Base-by-base conservation (phyloP, 192 early-diverging fungal genomes). In the Coemansia brasiliensis region DNA sequence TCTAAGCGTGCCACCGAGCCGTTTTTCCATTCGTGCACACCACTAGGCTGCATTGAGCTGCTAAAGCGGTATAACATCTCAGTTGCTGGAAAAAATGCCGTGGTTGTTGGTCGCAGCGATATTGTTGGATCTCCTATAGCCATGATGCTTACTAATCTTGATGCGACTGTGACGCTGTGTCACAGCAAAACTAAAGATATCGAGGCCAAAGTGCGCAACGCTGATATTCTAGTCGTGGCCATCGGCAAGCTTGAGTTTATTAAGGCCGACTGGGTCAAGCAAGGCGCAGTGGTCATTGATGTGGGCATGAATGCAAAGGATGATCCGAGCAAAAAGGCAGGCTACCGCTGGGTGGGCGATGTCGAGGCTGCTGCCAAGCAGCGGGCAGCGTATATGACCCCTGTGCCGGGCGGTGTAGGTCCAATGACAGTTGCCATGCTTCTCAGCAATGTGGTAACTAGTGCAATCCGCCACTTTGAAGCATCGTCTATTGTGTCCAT, bases 391-490 rank as follows among this genome's bases (percentile, higher is more conserved):
- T 82, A 84, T 39, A 93, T 97, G 65, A 98, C 95, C 9, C 94
- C 96, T 2, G 96, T 99, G 43, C 96, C 96, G 37, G 95, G 96
- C 27, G 96, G 96, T 37, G 96, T 99, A n/a, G 96, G 96, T 0
- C 96, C 96, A 5, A 99, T 99, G 96, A 99, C 96, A 7, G 95
- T 99, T 7, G 93, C 94, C 42, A 98, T 99, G 95, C 79, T 99
- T 12, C 78, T 99, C 79, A 72, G 90, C 53, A 99, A 99, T 77
- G 94, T 91, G 8, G 77, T 92, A 0, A 58, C 85, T 32, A 87
- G 87, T 49, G 92, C 93, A 17, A 83, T 88, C 62, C 82, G 91
- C 16, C 89, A 82, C 55, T 74, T 88, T 51, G 83, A 80, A 29
- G 83, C 54, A 49, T 80, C 74, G 18, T 79, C 63, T 61, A 65